A percentile compares a stretch with the other conserved stretches of the same genome.
These are phyloP conservation scores for Sporisorium reilianum DNA, from an alignment of 1,284 basidiomycete genomes.

Conservation along the genomic window DNA sequence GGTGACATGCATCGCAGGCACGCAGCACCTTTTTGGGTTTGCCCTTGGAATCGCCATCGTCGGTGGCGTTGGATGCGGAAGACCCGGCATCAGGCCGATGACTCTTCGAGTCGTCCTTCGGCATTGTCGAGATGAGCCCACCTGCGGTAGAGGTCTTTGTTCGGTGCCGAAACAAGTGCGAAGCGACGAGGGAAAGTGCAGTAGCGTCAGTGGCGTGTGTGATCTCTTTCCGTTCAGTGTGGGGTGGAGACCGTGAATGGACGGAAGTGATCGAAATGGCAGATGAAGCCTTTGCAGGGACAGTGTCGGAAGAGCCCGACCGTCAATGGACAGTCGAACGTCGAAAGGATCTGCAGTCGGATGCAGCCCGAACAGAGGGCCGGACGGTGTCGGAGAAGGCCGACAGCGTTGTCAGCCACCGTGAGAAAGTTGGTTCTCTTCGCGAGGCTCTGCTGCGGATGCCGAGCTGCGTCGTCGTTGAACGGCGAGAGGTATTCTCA, in stretches of 20 bases:
- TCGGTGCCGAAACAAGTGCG: neutral
- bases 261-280: neutral
- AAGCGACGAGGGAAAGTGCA: neutral
- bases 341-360: slow-evolving; percentile 7
- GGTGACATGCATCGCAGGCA: slow-evolving; percentile 51
- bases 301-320: slow-evolving; percentile 1
- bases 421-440: neutral
- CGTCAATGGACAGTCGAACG: neutral
- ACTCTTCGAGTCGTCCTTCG: slow-evolving; percentile 39
- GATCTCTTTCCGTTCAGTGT: neutral
- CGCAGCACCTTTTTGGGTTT: slow-evolving; percentile 51
- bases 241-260: neutral
- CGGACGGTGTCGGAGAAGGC: neutral
- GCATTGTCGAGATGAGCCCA: slow-evolving; percentile 25
- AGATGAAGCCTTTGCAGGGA: slow-evolving; percentile 2
- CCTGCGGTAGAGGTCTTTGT: neutral
- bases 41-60: slow-evolving; percentile 35
- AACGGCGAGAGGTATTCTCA: neutral
- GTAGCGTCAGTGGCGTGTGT: slow-evolving; percentile 4
- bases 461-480: neutral
- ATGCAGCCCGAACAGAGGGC: slow-evolving; percentile 7
- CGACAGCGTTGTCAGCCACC: neutral
- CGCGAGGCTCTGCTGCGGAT: neutral
- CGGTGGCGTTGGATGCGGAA: slow-evolving; percentile 14
- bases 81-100: slow-evolving; percentile 17